Evolutionary conservation across 2,329 filamentous ascomycete species (phyloP), one percentile per base, ranked within the genome.

Genomic region (Dactylella cylindrospora): DNA sequence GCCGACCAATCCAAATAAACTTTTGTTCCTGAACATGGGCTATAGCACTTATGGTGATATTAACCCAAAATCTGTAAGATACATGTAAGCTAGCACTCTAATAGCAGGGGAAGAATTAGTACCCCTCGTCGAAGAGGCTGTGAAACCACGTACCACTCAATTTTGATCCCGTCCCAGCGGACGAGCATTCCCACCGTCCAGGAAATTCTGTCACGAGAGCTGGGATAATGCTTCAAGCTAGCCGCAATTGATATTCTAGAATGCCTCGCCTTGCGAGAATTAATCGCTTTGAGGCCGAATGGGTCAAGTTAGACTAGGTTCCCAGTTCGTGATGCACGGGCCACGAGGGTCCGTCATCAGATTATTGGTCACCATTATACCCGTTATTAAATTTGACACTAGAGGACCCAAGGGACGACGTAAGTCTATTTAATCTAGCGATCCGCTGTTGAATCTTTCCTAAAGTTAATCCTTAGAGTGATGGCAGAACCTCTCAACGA

Each of bases 331-430:
- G n/a, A 55, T 40, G 41, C 33, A 41, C 41, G 41, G 50, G 31
- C 36, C 41, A 55, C 39, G 22, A 26, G 33, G n/a, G n/a, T n/a
- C n/a, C n/a, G n/a, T n/a, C n/a, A n/a, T n/a, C n/a, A n/a, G n/a
- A n/a, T n/a, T n/a, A n/a, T n/a, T n/a, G n/a, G n/a, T n/a, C n/a
- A n/a, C n/a, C 31, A 57, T 49, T 49, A 15, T 36, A 25, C 43
- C 52, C 52, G 52, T 43, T 57, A 57, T 57, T 57, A 57, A 49
- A 19, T 26, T n/a, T n/a, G 20, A 43, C 35, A 40, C 41, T 10
- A 31, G 22, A 49, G 52, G 49, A 57, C 43, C 43, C 36, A 32
- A 38, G 28, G 25, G 38, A 28, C 26, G 13, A 19, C n/a, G 36
- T 22, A 8, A 26, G 31, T 35, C 15, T 57, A 49, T 57, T 49